Percentiles rank a stretch among this genome's conserved stretches.
phyloP scores from a whole-genome alignment of 2,329 filamentous ascomycete species.

The Pseudogymnoascus pannorum region DNA sequence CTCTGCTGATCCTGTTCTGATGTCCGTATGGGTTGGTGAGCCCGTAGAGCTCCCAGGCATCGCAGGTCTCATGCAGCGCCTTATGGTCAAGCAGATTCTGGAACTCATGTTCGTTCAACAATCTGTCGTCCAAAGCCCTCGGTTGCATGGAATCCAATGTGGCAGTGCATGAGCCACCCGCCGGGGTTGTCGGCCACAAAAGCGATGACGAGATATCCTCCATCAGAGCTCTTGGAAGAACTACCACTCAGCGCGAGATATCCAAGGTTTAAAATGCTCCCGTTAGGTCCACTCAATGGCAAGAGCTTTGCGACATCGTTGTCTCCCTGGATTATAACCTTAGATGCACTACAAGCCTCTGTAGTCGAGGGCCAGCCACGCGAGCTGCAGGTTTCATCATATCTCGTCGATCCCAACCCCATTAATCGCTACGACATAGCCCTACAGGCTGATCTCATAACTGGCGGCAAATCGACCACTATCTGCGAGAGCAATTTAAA shows the following conservation, averaged over 20 bases:
- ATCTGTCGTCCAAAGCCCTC: no score
- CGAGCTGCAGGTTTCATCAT: conserved; percentile 20
- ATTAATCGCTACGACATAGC: conserved; percentile 31
- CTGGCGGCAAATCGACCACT: conserved; percentile 19
- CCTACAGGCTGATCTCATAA: conserved; percentile 25
- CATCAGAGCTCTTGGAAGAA: no score
- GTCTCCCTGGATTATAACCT: conserved; percentile 54
- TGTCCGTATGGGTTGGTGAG: no score
- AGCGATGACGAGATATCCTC: no score
- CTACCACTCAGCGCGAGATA: conserved; percentile 44
- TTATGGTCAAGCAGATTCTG: no score
- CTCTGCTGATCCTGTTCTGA: no score
- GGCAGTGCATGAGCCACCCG: no score
- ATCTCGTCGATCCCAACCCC: conserved; percentile 30
- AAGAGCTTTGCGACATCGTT: conserved; percentile 55
- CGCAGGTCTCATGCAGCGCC: no score
- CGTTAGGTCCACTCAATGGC: conserved; percentile 52
- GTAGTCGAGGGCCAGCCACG: conserved; percentile 19
- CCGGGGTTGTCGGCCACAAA: no score
- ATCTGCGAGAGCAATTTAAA: conserved; percentile 27
- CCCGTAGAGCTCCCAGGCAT: no score
- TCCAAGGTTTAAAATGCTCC: conserved; percentile 53
- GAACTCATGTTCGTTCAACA: no score
- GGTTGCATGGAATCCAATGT: no score
- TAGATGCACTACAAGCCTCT: conserved; percentile 43